Conservation (phyloP, 176 grass and related monocot genomes). For the Eleusine indica region DNA sequence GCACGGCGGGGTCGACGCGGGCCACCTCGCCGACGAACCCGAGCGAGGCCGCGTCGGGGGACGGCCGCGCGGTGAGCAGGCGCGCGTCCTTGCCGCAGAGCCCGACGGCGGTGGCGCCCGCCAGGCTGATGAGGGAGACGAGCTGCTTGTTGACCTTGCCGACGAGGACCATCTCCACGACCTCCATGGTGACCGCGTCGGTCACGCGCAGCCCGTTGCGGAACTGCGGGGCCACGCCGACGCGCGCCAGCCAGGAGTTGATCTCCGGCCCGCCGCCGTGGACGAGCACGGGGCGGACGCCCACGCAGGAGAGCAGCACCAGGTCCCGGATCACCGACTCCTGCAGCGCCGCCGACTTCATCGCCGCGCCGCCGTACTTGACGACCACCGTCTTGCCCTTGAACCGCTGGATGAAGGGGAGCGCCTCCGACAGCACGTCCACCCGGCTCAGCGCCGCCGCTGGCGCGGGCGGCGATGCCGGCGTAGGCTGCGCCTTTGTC, state of each 20-base stretch:
- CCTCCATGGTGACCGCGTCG: slow-evolving; percentile 74
- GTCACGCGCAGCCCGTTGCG: slow-evolving; percentile 76
- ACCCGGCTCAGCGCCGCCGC: slow-evolving; percentile 56
- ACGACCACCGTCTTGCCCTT: slow-evolving; percentile 87
- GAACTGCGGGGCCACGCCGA: slow-evolving; percentile 68
- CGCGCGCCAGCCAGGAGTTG: slow-evolving; percentile 65
- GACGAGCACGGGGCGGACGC: slow-evolving; percentile 72
- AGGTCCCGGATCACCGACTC: slow-evolving; percentile 77
- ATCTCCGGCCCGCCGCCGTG: slow-evolving; percentile 83
- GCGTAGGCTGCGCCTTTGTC: slow-evolving; percentile 2
- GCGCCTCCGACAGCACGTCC: slow-evolving; percentile 82
- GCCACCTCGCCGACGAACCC: slow-evolving; percentile 81
- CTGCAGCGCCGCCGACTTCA: slow-evolving; percentile 72
- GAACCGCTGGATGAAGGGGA: slow-evolving; percentile 88
- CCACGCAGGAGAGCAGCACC: slow-evolving; percentile 81
- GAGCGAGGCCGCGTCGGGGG: slow-evolving; percentile 54
- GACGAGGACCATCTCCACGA: slow-evolving; percentile 85
- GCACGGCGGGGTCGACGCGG: slow-evolving; percentile 64
- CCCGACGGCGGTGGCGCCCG: slow-evolving; percentile 74
- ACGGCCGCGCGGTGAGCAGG: slow-evolving; percentile 67
- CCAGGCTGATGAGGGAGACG: slow-evolving; percentile 73
- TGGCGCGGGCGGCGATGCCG: neutral
- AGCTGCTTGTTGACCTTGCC: slow-evolving; percentile 91
- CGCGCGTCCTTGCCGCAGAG: slow-evolving; percentile 74
- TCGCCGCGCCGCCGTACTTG: slow-evolving; percentile 81